Evolutionary conservation across 2,329 filamentous ascomycete genomes (phyloP).

Genomic region (Venturia asperata): DNA sequence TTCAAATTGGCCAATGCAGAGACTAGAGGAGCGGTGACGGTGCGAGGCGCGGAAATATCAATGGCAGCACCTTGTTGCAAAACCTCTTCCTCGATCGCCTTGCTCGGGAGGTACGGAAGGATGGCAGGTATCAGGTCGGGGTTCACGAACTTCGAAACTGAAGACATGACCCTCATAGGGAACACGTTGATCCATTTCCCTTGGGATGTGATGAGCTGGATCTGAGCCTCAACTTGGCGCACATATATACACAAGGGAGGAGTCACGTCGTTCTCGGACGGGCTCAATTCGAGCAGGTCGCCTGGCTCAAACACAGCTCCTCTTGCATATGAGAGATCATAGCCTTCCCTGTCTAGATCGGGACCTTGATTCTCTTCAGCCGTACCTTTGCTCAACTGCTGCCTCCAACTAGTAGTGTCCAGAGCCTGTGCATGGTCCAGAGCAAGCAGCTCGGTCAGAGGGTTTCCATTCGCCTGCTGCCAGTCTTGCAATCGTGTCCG

Average conservation of each 20-base stretch:
- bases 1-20: slow-evolving; percentile 39
- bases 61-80: slow-evolving; percentile 32
- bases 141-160: slow-evolving; percentile 44
- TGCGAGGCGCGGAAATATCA: slow-evolving; percentile 38
- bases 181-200: slow-evolving; percentile 46
- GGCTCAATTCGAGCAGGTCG: slow-evolving; percentile 42
- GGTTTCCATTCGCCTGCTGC: slow-evolving; percentile 37
- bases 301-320: slow-evolving; percentile 29
- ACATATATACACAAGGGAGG: slow-evolving; percentile 42
- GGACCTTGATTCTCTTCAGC: background rate
- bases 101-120: slow-evolving; percentile 45
- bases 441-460: slow-evolving; percentile 27
- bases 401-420: background rate
- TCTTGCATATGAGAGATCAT: slow-evolving; percentile 25
- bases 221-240: slow-evolving; percentile 32
- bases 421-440: slow-evolving; percentile 25
- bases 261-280: background rate
- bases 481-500: slow-evolving; percentile 33
- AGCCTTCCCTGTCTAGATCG: slow-evolving; percentile 13
- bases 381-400: background rate
- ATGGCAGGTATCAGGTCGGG: slow-evolving; percentile 41
- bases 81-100: slow-evolving; percentile 30
- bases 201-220: slow-evolving; percentile 45
- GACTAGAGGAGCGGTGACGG: slow-evolving; percentile 40
- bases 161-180: slow-evolving; percentile 20